These are phyloP conservation scores for Microdochium trichocladiopsis DNA, from an alignment of 2,329 filamentous ascomycete genomes.

Conservation along the genomic window DNA sequence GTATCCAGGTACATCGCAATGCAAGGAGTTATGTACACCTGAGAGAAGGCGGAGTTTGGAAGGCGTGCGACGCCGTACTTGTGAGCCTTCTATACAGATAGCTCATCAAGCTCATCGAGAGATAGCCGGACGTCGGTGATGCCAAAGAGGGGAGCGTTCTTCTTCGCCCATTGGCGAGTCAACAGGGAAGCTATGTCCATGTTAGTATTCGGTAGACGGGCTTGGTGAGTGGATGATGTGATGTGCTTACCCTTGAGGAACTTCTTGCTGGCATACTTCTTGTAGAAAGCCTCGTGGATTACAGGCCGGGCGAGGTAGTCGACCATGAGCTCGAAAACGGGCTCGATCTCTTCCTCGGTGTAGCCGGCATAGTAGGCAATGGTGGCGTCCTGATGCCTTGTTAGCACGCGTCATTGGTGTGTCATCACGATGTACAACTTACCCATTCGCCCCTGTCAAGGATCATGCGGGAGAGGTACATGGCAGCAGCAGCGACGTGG, in stretches of 20 bases:
- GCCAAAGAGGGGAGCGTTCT: conserved; percentile 54
- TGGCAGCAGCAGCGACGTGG: conserved; percentile 83
- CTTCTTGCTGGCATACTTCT: conserved; percentile 99
- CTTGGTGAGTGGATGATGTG: not conserved
- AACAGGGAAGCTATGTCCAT: conserved; percentile 70
- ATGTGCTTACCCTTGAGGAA: conserved; percentile 79
- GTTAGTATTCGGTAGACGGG: conserved; percentile 10
- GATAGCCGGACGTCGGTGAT: conserved; percentile 41
- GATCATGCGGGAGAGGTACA: conserved; percentile 90
- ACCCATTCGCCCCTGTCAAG: conserved; percentile 90
- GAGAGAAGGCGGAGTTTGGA: not conserved
- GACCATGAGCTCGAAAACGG: conserved; percentile 89
- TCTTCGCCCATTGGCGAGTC: conserved; percentile 89
- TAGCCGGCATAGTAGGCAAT: conserved; percentile 90
- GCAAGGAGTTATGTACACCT: not conserved
- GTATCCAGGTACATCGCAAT: not conserved
- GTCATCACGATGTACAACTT: conserved; percentile 27
- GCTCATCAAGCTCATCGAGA: conserved; percentile 36
- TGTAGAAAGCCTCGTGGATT: conserved; percentile 95
- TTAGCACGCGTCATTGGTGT: conserved; percentile 21
- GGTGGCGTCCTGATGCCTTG: conserved; percentile 60
- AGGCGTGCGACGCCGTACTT: not conserved
- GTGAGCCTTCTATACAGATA: not conserved
- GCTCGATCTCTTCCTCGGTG: conserved; percentile 84
- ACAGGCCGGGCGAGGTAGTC: conserved; percentile 91